Conservation (phyloP, 768 basidiomycete genomes). For the Amanita phalloides region DNA sequence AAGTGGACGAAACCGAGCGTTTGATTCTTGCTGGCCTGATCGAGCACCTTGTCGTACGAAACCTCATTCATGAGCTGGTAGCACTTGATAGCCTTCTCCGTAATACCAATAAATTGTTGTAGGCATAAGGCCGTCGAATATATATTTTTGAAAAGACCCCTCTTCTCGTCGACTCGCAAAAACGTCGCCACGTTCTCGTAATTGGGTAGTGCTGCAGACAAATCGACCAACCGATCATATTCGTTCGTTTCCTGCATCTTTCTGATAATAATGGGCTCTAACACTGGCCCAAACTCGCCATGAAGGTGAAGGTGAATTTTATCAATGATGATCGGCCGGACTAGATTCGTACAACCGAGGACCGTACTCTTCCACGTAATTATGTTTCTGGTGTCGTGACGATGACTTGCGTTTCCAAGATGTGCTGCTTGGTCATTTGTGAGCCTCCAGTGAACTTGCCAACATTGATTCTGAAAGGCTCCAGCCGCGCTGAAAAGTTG, state of each 20-base stretch:
- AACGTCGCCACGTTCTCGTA: conserved; percentile 97
- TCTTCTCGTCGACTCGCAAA: conserved; percentile 85
- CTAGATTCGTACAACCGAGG: conserved; percentile 93
- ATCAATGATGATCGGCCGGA: conserved; percentile 93
- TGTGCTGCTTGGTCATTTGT: conserved; percentile 97
- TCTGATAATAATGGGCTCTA: conserved; percentile 86
- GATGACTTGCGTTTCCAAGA: conserved; percentile 94
- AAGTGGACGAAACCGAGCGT: conserved; percentile 97
- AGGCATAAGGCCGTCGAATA: conserved; percentile 95
- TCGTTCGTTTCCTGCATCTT: conserved; percentile 92
- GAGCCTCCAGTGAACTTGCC: conserved; percentile 95
- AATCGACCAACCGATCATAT: conserved; percentile 87
- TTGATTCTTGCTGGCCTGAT: conserved; percentile 82
- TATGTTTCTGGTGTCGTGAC: conserved; percentile 99
- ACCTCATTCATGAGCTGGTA: conserved; percentile 98
- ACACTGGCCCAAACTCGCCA: conserved; percentile 94
- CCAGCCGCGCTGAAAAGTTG: conserved; percentile 77
- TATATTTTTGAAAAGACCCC: conserved; percentile 94
- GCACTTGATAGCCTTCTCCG: conserved; percentile 98
- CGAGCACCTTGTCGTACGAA: conserved; percentile 96
- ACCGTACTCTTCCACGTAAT: conserved; percentile 98
- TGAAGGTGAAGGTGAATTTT: conserved; percentile 97
- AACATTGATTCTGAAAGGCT: conserved; percentile 63
- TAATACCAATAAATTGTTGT: conserved; percentile 95
- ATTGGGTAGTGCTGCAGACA: conserved; percentile 97